Evolutionary conservation across 306 rosid genomes (phyloP).

Genomic region (Psophocarpus tetragonolobus): DNA sequence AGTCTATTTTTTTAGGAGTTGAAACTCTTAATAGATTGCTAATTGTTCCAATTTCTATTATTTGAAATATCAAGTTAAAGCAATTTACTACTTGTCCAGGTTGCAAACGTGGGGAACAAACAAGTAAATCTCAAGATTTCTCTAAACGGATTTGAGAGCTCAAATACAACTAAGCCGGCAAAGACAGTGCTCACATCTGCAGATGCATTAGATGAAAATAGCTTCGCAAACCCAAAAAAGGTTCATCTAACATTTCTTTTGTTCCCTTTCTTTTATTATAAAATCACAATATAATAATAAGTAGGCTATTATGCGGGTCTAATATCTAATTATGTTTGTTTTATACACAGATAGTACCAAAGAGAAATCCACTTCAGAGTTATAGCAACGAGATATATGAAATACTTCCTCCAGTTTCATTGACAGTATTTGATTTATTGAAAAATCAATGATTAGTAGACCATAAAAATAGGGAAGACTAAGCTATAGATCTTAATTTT

Average conservation of each 20-base stretch:
- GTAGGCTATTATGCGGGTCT: background rate
- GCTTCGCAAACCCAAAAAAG: slow-evolving; percentile 61
- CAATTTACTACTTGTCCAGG: slow-evolving; percentile 37
- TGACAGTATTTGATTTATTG: slow-evolving; percentile 62
- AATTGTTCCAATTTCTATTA: background rate
- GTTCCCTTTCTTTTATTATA: background rate
- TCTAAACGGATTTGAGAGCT: slow-evolving; percentile 39
- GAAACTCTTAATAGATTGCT: background rate
- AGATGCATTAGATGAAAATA: slow-evolving; percentile 66
- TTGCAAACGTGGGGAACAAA: slow-evolving; percentile 59
- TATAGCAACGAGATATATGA: slow-evolving; percentile 40
- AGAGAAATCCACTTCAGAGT: slow-evolving; percentile 31
- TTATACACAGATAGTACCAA: slow-evolving; percentile 52
- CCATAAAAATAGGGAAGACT: background rate
- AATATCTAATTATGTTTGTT: background rate
- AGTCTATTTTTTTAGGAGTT: no score
- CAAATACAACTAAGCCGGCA: slow-evolving; percentile 38
- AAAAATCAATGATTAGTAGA: slow-evolving; percentile 18
- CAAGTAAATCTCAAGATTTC: slow-evolving; percentile 45
- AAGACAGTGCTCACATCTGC: slow-evolving; percentile 59
- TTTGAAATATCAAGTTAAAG: background rate
- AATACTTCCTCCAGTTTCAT: slow-evolving; percentile 49
- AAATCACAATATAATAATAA: background rate
- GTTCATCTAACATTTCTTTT: slow-evolving; percentile 28
- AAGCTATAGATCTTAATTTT: background rate